Conservation (phyloP, 352 stramenopile species). For the Globisporangium okanoganense region DNA sequence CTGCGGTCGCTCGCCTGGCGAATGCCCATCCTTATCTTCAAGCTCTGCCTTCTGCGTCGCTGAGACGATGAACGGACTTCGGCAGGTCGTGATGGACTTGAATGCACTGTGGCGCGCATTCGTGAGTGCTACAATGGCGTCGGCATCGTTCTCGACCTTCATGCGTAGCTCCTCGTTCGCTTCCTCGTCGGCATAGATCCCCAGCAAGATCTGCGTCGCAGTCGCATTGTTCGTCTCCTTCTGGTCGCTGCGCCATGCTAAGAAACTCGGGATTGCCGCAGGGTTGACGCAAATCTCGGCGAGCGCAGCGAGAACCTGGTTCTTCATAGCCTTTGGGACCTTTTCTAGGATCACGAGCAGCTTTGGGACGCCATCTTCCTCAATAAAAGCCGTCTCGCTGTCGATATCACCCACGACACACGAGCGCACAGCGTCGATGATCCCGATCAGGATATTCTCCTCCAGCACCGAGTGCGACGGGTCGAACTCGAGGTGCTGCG, state of each 20-base stretch:
- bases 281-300: constrained; percentile 70
- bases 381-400: constrained; percentile 59
- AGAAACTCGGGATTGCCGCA: constrained; percentile 63
- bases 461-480: constrained; percentile 54
- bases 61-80: constrained; percentile 36
- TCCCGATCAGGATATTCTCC: constrained; percentile 58
- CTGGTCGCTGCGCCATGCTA: constrained; percentile 48
- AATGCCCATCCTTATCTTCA: neutral
- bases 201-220: constrained; percentile 57
- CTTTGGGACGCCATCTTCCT: constrained; percentile 49
- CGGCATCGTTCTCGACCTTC: constrained; percentile 2
- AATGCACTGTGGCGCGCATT: constrained; percentile 44
- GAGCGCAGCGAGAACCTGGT: constrained; percentile 57
- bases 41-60: neutral
- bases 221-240: constrained; percentile 44
- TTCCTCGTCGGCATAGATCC: constrained; percentile 68
- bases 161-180: constrained; percentile 27
- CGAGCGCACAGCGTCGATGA: constrained; percentile 59
- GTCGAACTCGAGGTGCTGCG: constrained; percentile 45
- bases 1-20: constrained; percentile 25
- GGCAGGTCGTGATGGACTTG: constrained; percentile 45
- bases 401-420: constrained; percentile 54
- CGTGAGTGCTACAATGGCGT: constrained; percentile 19
- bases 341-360: constrained; percentile 54
- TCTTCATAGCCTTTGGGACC: constrained; percentile 49